Base-by-base conservation (phyloP, 345 rosid species). In the Lenwebbia sp. region DNA sequence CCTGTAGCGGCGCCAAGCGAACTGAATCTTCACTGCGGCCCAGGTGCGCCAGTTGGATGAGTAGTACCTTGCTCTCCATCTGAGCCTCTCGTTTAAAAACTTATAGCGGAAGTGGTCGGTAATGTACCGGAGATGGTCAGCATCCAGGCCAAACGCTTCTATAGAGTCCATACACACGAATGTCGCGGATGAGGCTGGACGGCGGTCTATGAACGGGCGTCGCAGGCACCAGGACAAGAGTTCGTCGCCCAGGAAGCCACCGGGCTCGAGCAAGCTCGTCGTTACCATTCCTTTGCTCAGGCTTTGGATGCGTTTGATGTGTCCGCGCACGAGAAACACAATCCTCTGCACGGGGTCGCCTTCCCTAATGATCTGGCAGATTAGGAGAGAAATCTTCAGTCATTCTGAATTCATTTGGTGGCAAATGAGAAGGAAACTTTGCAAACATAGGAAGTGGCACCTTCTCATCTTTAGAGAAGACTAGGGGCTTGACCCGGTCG, bases 181-280 rank as follows among this genome's bases (percentile, higher is more conserved):
- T 54, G 98, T 97, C 14, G 99, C 98, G 0, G 99, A 93, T 4
- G 99, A 96, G 10, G 98, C 93, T 1, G 98, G 99, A 57, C 93
- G 97, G n/a, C 96, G 93, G 87, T 97, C 97, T 1, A 91, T 62
- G 40, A 95, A 95, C 9, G 99, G 98, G 15, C 98, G 96, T 7
- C 98, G 97, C 21, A 97, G 94, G 89, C 99, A 95, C 98, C 98
- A 97, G 2, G 97, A 95, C n/a, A 97, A 92, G 53, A 97, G 91
- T 88, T 97, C 98, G 33, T 97, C 99, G 2, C 99, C 99, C 19
- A 95, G 52, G 90, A 95, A 96, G 55, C 96, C 96, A 2, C 99
- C 98, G 6, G 94, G 93, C 84, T 93, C 98, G 4, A 97, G 92
- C 47, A 87, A 84, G 84, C 95, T 94, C 4, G 96, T 92, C 50